These are phyloP conservation scores for Hemileccinum impolitum DNA, from an alignment of 768 basidiomycete species.

Conservation along the genomic window DNA sequence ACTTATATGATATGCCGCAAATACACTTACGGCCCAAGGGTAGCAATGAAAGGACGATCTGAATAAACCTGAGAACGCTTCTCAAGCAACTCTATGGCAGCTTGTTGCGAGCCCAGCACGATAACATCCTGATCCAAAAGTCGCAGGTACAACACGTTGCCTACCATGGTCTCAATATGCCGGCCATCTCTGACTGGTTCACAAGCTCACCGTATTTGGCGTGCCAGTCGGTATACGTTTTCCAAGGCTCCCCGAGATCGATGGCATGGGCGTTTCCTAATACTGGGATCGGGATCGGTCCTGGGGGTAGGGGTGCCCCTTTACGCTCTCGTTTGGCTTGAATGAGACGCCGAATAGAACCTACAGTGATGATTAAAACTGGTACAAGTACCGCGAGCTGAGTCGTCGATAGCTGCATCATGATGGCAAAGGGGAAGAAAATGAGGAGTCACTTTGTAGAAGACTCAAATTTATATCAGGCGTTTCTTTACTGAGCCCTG, in stretches of 20 bases:
- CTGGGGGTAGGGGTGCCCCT: slow-evolving; percentile 4
- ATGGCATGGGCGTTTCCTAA: slow-evolving; percentile 2
- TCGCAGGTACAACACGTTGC: slow-evolving; percentile 43
- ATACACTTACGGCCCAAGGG: slow-evolving; percentile 3
- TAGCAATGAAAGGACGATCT: slow-evolving; percentile 39
- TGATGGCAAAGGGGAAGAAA: not conserved
- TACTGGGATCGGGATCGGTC: slow-evolving; percentile 2
- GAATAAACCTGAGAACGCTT: slow-evolving; percentile 44
- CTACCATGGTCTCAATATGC: slow-evolving; percentile 15
- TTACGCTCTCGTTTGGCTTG: not conserved
- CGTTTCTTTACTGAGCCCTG: too few species aligned
- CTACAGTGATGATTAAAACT: not conserved
- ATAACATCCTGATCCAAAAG: slow-evolving; percentile 42
- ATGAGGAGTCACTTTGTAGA: not conserved
- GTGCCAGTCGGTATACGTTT: slow-evolving; percentile 6
- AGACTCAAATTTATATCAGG: not conserved
- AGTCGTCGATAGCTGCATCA: not conserved
- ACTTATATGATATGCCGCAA: not conserved
- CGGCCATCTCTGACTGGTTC: not conserved
- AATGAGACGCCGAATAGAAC: not conserved
- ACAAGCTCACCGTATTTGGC: slow-evolving; percentile 1
- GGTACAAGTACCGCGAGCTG: not conserved
- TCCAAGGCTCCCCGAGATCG: slow-evolving; percentile 5
- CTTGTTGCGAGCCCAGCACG: slow-evolving; percentile 41
- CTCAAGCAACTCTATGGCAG: slow-evolving; percentile 44